Evolutionary conservation across 768 basidiomycete species (phyloP), one percentile per base, ranked within the genome.

Genomic region (Cantharellus cinnabarinus): DNA sequence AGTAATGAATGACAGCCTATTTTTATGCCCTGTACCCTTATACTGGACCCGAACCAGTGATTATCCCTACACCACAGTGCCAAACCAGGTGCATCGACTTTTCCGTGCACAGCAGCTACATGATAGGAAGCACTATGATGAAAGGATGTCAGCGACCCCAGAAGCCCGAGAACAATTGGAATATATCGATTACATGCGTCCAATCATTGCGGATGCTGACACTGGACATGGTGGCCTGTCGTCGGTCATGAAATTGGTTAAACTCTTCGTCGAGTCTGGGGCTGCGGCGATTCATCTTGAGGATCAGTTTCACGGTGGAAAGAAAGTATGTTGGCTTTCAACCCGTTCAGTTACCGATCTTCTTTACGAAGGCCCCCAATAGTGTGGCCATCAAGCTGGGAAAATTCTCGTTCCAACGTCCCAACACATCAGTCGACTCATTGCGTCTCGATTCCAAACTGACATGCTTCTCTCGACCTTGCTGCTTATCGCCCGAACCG

Each of bases 161-260:
- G 82, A 82, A 63, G 75, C 78, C 61, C 76, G 85, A 56, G 76
- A 75, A 38, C 80, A 80, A 61, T 76, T 86, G 76, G 79, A 82
- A 53, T 86, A 84, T 66, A 73, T 88, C 44, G 90, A 94, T 68
- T 94, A 93, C 67, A 73, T 95, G 50, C 76, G 88, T 57, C 91
- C 91, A 37, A 93, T 97, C 64, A 84, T 97, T 63, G 91, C 91
- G 7, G 91, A 95, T 67, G 91, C 82, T 35, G 91, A 94, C 71
- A 93, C 91, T 57, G 91, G 91, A 89, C 91, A 94, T 65, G 93
- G 93, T 54, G 90, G 90, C 15, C 75, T 83, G n/a, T 89, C 89
- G 20, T 79, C 89, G 10, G 86, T 94, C 56, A 89, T 97, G 85
- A 97, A 95, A 72, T 77, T 97, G 4, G 80, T 80, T 42, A 97